These are phyloP conservation scores for Suillus discolor DNA, from an alignment of 768 basidiomycete genomes.

Conservation along the genomic window DNA sequence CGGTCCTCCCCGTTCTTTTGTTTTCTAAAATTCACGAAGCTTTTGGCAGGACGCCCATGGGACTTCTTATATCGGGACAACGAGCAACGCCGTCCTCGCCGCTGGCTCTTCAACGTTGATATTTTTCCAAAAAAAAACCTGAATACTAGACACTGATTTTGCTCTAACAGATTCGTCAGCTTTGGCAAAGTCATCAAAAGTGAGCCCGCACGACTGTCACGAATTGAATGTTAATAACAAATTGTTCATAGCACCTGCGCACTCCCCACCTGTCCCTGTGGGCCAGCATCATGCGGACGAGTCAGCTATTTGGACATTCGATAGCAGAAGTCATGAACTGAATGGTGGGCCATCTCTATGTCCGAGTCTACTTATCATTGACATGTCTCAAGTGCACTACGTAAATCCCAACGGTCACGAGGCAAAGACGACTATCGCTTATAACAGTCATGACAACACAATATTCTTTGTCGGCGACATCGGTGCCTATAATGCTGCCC, in stretches of 20 bases:
- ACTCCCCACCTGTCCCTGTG: constrained; percentile 32
- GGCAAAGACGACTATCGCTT: constrained; percentile 41
- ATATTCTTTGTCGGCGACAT: constrained; percentile 50
- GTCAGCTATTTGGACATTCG: constrained; percentile 50
- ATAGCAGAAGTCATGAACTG: constrained; percentile 40
- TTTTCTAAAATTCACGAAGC: background rate
- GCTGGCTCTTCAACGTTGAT: constrained; percentile 17
- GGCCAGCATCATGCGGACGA: constrained; percentile 30
- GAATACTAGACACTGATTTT: background rate
- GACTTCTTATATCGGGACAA: constrained; percentile 43
- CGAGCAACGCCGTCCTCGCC: constrained; percentile 17
- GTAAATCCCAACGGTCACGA: constrained; percentile 46
- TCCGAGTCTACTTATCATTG: background rate
- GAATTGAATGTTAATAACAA: background rate
- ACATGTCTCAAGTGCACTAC: constrained; percentile 41
- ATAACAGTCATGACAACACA: constrained; percentile 39
- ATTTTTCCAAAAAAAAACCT: background rate
- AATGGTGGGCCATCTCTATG: constrained; percentile 32
- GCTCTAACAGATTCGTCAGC: constrained; percentile 29
- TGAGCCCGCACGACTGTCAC: constrained; percentile 20
- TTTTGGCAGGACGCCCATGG: constrained; percentile 38
- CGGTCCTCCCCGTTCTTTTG: background rate
- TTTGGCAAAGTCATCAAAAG: constrained; percentile 42
- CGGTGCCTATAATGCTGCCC: constrained; percentile 37
- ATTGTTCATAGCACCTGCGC: constrained; percentile 32